Percentiles rank a stretch among this genome's conserved stretches.
These are phyloP conservation scores for Glycyrrhiza uralensis DNA, from an alignment of 306 rosid genomes.

Conservation along the genomic window DNA sequence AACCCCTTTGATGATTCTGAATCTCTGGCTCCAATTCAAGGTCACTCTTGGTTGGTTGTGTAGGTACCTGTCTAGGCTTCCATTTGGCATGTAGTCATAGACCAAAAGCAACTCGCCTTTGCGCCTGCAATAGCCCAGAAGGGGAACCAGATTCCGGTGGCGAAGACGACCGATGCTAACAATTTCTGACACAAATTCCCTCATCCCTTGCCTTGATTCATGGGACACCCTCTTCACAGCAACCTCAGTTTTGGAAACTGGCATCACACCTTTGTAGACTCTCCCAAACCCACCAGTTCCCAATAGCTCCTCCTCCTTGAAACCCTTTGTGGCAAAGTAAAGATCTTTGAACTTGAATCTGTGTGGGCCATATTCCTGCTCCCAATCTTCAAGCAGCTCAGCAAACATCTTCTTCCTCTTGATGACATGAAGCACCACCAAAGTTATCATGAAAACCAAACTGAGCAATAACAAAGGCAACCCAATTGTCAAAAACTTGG, in stretches of 20 bases:
- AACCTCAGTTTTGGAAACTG: constrained; percentile 44
- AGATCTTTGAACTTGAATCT: constrained; percentile 58
- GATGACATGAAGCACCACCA: constrained; percentile 14
- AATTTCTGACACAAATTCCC: constrained; percentile 67
- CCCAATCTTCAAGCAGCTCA: constrained; percentile 71
- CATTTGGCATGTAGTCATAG: constrained; percentile 72
- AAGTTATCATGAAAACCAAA: constrained; percentile 26
- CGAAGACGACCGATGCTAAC: constrained; percentile 64
- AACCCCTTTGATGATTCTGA: constrained; percentile 45
- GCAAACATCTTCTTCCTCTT: constrained; percentile 32
- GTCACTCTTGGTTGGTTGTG: constrained; percentile 31
- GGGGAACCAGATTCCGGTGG: constrained; percentile 61
- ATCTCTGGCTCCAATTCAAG: constrained; percentile 60
- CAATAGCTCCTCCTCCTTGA: constrained; percentile 45
- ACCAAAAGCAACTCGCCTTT: constrained; percentile 58
- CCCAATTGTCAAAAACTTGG: constrained; percentile 14
- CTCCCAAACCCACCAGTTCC: constrained; percentile 81
- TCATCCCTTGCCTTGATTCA: constrained; percentile 72
- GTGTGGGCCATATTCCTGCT: constrained; percentile 58
- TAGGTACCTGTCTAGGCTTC: constrained; percentile 63
- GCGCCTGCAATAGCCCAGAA: constrained; percentile 62
- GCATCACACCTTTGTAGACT: constrained; percentile 63
- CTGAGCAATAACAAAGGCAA: constrained; percentile 24
- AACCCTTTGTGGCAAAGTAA: constrained; percentile 58
- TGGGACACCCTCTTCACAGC: constrained; percentile 69